A percentile compares a stretch with the other conserved stretches of the same genome.
These are phyloP conservation scores for Colletotrichum spaethianum DNA, from an alignment of 2,329 filamentous ascomycete genomes.

Conservation along the genomic window DNA sequence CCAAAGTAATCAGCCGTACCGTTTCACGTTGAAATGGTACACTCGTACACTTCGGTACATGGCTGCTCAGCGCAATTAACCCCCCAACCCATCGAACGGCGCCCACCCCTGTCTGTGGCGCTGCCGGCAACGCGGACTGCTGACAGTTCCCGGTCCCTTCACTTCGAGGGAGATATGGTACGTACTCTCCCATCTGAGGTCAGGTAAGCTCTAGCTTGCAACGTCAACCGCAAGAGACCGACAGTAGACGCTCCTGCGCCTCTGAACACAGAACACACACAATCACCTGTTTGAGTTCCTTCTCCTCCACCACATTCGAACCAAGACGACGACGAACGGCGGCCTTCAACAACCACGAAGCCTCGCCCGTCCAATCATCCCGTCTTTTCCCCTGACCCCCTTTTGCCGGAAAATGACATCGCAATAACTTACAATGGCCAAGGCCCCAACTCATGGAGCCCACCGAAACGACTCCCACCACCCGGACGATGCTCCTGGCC, in stretches of 20 bases:
- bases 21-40: not conserved
- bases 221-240: constrained; percentile 33
- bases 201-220: constrained; percentile 36
- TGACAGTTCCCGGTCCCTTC: constrained; percentile 37
- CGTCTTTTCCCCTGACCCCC: not conserved
- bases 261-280: not conserved
- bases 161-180: constrained; percentile 10
- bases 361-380: not conserved
- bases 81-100: constrained; percentile 15
- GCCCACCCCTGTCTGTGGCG: constrained; percentile 13
- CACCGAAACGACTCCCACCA: constrained; percentile 39
- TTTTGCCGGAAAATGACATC: constrained; percentile 40
- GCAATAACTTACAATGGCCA: constrained; percentile 44
- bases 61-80: not conserved
- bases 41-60: not conserved
- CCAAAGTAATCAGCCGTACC: constrained; percentile 18
- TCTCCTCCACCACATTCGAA: not conserved
- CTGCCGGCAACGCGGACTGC: constrained; percentile 24
- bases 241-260: constrained; percentile 12
- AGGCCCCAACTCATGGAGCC: constrained; percentile 43
- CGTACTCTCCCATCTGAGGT: constrained; percentile 28
- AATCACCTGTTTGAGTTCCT: not conserved
- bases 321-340: constrained; percentile 7
- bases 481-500: constrained; percentile 26
- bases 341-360: constrained; percentile 7